Base-by-base conservation (phyloP, 1,139 yeast genomes). In the Protomyces arabidopsidicola region DNA sequence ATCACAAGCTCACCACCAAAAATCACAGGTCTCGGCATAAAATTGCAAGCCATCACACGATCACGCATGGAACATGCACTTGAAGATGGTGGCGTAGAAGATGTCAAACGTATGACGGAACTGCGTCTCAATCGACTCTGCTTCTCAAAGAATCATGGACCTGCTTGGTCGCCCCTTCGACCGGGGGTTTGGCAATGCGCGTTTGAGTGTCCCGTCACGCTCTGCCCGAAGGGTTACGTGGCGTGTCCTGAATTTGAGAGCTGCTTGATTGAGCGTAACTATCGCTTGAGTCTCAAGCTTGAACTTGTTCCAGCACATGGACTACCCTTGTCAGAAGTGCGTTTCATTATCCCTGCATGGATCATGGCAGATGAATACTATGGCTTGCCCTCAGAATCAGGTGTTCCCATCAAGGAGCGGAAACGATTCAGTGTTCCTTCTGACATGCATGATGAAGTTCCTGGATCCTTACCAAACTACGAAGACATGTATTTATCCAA, bases 281-380 rank as follows among this genome's bases (percentile, higher is more conserved):
- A 58, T 56, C 45, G 42, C 14, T 18, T 58, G 22, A 52, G 22
- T n/a, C 56, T 58, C 52, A 58, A 58, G 24, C 45, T 58, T 10
- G 62, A 58, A 45, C 34, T 58, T n/a, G 36, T 27, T 16, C 56
- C 62, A 16, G 16, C 61, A 24, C n/a, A 34, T 3, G 56, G 56
- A 2, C 8, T 52, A 16, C 56, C 53, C 6, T 20, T 58, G n/a
- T 52, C 56, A 9, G 62, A 58, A 50, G 45, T 52, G 16, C 45
- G 62, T 10, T 38, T 58, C 45, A 58, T 56, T 16, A 39, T 51
- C n/a, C 62, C 62, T 1, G 56, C 53, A 2, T 58, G 62, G 62
- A 52, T 58, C 56, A 38, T 58, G 35, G 62, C 62, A 27, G 62
- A 58, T 39, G 62, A 58, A n/a, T 58, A 58, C 22, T 58, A 58